Conservation (phyloP, 805 yeast species). For the Sugiyamaella valdiviana region DNA sequence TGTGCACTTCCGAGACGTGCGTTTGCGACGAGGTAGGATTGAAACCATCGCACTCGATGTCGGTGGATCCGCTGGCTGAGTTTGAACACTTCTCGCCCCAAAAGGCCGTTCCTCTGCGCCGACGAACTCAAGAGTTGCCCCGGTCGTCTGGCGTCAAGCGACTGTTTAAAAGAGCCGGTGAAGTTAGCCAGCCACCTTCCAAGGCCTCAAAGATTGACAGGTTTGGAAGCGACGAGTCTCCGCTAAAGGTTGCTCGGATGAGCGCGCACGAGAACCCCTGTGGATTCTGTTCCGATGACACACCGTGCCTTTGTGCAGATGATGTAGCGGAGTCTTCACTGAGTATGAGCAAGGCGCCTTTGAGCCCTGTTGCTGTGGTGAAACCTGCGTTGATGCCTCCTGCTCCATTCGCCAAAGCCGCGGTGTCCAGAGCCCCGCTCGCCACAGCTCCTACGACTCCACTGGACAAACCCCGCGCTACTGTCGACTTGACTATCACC, state of each 20-base stretch:
- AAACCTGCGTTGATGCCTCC: conserved; percentile 12
- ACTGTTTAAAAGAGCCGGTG: conserved; percentile 15
- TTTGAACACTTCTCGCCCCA: conserved; percentile 47
- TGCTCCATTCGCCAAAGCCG: background rate
- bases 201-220: background rate
- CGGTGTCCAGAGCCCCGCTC: background rate
- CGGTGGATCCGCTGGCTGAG: conserved; percentile 22
- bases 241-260: background rate
- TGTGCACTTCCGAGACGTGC: conserved; percentile 31
- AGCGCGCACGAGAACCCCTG: conserved; percentile 46
- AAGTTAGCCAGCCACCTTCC: background rate
- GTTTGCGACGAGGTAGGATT: conserved; percentile 31
- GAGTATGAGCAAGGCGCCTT: conserved; percentile 13
- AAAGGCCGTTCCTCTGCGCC: conserved; percentile 56
- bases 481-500: background rate
- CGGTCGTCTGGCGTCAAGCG: background rate
- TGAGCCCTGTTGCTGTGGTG: conserved; percentile 4
- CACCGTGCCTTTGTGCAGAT: conserved; percentile 91
- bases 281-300: conserved; percentile 88
- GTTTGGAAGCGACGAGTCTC: background rate
- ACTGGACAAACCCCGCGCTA: too few relatives aligned
- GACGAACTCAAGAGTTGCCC: conserved; percentile 17
- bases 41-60: conserved; percentile 18
- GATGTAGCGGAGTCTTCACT: conserved; percentile 25
- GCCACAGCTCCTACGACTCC: background rate